Conservation (phyloP, 2,329 filamentous ascomycete genomes). For the Ilyonectria mors-panacis region DNA sequence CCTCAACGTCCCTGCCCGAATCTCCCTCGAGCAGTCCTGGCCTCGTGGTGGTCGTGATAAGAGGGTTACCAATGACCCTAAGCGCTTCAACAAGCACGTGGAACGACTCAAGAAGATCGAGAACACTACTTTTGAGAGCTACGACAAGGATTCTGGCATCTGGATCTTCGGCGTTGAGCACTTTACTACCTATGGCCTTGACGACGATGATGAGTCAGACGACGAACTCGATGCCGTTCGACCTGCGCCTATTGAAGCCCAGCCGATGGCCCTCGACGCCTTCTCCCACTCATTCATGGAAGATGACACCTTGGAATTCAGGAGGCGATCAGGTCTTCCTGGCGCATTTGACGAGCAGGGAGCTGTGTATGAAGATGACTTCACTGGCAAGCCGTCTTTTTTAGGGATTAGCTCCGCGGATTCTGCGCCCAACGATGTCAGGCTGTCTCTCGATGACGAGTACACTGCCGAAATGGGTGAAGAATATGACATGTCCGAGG, state of each 20-base stretch:
- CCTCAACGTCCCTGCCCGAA: constrained; percentile 90
- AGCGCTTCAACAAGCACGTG: constrained; percentile 84
- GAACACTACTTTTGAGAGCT: constrained; percentile 86
- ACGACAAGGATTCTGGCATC: constrained; percentile 83
- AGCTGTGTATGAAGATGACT: constrained; percentile 69
- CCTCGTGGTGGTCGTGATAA: constrained; percentile 77
- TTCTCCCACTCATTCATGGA: constrained; percentile 54
- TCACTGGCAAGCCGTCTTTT: constrained; percentile 81
- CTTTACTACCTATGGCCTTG: constrained; percentile 95
- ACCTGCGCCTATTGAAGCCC: constrained; percentile 40
- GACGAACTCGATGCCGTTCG: constrained; percentile 57
- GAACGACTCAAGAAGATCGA: constrained; percentile 83
- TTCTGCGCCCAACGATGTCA: constrained; percentile 76
- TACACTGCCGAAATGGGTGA: constrained; percentile 71
- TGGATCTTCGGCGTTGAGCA: constrained; percentile 97
- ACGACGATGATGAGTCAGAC: constrained; percentile 80
- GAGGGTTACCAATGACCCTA: constrained; percentile 68
- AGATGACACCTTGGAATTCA: constrained; percentile 73
- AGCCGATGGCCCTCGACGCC: constrained; percentile 39
- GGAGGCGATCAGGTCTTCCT: constrained; percentile 71
- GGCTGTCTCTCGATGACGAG: constrained; percentile 75
- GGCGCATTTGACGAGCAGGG: constrained; percentile 83
- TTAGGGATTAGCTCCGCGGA: constrained; percentile 92
- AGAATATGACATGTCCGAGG: constrained; percentile 82
- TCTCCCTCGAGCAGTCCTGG: constrained; percentile 94